phyloP scores from a whole-genome alignment of 192 early-diverging fungal genomes.

The Allomyces arbusculus region DNA sequence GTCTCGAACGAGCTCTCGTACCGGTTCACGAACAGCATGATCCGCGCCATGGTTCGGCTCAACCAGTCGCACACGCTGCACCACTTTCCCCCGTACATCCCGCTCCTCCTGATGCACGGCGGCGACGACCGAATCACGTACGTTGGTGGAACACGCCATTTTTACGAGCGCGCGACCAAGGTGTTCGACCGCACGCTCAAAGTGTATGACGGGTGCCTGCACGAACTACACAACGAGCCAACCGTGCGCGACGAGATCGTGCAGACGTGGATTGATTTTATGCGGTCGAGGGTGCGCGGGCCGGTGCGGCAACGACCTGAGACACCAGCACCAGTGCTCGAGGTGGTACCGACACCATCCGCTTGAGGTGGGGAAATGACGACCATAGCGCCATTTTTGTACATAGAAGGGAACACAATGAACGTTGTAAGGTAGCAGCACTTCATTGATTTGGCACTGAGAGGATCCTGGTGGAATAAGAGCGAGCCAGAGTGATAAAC shows the following conservation, averaged over 20 bases:
- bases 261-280: not conserved
- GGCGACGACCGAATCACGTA: not conserved
- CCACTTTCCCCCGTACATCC: not conserved
- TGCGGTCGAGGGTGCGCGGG: not conserved
- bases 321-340: no score
- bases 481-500: no score
- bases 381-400: no score
- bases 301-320: not conserved
- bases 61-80: not conserved
- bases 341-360: no score
- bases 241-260: not conserved
- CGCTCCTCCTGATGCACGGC: not conserved
- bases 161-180: not conserved
- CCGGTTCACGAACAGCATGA: not conserved
- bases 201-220: not conserved
- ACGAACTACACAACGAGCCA: not conserved
- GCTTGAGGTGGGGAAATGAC: no score
- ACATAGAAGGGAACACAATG: no score
- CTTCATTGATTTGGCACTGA: no score
- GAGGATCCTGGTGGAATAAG: no score
- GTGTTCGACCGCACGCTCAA: not conserved
- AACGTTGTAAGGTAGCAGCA: no score
- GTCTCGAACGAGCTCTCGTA: not conserved
- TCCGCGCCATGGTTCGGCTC: constrained; percentile 9
- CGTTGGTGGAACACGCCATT: not conserved